phyloP scores from a whole-genome alignment of 768 basidiomycete species.

The Termitomyces sp. region DNA sequence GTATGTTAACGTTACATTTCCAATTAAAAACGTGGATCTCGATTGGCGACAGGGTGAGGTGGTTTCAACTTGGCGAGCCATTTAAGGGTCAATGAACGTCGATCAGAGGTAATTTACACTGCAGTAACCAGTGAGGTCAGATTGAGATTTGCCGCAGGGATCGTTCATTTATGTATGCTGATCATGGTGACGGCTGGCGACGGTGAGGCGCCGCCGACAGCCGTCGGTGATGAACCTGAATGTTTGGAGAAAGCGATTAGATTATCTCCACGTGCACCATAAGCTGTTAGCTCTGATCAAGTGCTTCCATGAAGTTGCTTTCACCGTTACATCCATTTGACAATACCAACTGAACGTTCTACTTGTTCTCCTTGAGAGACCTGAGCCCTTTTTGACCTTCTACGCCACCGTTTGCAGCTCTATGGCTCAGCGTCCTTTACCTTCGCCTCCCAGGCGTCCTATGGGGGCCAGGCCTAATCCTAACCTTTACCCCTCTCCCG shows the following conservation, averaged over 20 bases:
- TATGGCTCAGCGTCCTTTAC: constrained; percentile 27
- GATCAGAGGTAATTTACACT: constrained; percentile 18
- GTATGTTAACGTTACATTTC: constrained; percentile 14
- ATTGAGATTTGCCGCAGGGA: constrained; percentile 12
- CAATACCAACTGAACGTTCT: background rate
- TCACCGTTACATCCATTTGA: background rate
- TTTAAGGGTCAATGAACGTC: constrained; percentile 14
- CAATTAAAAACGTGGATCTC: constrained; percentile 25
- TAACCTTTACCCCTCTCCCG: constrained; percentile 25
- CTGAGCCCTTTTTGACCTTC: background rate
- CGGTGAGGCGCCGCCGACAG: background rate
- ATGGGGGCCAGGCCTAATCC: constrained; percentile 26
- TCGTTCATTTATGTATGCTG: background rate
- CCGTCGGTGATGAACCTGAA: constrained; percentile 4
- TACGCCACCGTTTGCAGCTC: background rate
- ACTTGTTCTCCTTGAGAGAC: no score
- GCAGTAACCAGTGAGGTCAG: constrained; percentile 3
- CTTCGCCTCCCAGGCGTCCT: constrained; percentile 22
- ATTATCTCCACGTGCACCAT: constrained; percentile 14
- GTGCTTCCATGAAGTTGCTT: constrained; percentile 1
- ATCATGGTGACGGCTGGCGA: background rate
- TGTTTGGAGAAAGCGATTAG: constrained; percentile 8
- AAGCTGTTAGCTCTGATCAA: constrained; percentile 14
- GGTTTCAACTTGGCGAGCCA: constrained; percentile 16
- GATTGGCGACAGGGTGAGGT: constrained; percentile 14